A percentile compares a stretch with the other conserved stretches of the same genome.
Conservation (phyloP, 352 stramenopile genomes). For the Globisporangium solare region DNA sequence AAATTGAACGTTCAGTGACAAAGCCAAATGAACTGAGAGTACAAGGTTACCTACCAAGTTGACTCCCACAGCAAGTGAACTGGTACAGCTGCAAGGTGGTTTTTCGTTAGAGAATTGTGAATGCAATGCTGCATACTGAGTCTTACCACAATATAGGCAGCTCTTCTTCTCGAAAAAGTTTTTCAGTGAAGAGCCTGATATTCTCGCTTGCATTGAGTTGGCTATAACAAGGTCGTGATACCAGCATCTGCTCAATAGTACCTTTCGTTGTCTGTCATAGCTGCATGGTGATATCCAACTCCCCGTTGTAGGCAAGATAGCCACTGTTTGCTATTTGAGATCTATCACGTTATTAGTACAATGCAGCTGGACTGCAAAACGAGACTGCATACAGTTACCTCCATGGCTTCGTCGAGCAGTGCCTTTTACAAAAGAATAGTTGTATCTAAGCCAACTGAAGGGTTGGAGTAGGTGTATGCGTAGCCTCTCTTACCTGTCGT, state of each 20-base stretch:
- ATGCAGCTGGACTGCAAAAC: background rate
- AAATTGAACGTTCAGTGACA: background rate
- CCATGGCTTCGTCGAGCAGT: conserved; percentile 2
- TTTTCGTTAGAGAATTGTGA: background rate
- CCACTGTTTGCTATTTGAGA: conserved; percentile 14
- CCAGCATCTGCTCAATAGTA: conserved; percentile 1
- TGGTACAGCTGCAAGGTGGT: conserved; percentile 26
- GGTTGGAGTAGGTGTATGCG: background rate
- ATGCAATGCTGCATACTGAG: background rate
- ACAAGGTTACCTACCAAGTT: conserved; percentile 27
- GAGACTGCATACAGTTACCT: conserved; percentile 1
- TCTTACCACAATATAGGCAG: conserved; percentile 33
- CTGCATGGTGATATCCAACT: conserved; percentile 38
- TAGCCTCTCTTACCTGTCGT: conserved; percentile 7
- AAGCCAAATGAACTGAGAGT: background rate
- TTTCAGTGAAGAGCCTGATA: conserved; percentile 22
- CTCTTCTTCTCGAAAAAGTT: conserved; percentile 21
- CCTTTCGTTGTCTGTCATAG: conserved; percentile 22
- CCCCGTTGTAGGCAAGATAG: conserved; percentile 11
- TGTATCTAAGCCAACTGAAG: background rate
- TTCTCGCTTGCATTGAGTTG: background rate
- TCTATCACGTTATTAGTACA: background rate
- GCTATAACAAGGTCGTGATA: no score
- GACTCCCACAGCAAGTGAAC: conserved; percentile 32
- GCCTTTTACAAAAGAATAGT: background rate